Conservation (phyloP, 441 rosid species). For the Francoa sonchifolia region DNA sequence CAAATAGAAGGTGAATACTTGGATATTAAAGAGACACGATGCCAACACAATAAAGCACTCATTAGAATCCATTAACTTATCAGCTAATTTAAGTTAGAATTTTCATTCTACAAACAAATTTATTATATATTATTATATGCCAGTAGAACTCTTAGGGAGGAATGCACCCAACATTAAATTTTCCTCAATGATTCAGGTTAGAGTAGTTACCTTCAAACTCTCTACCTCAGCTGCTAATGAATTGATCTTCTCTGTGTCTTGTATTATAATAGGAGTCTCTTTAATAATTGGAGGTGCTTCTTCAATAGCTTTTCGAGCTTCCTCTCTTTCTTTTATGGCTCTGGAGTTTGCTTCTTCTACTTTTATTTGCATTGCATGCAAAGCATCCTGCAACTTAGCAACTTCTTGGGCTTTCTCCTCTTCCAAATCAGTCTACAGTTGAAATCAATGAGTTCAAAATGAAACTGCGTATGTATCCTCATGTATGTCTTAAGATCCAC, state of each 20-base stretch:
- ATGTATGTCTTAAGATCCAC: neutral
- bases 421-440: slow-evolving; percentile 72
- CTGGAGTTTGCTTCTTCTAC: slow-evolving; percentile 66
- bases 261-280: slow-evolving; percentile 78
- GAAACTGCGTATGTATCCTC: slow-evolving; percentile 3
- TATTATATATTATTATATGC: no score
- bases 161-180: no score
- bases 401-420: slow-evolving; percentile 87
- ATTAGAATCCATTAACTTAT: neutral
- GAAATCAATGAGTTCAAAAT: slow-evolving; percentile 15
- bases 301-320: slow-evolving; percentile 77
- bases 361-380: slow-evolving; percentile 58
- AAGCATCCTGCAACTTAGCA: slow-evolving; percentile 65
- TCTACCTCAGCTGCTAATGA: slow-evolving; percentile 58
- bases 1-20: no score
- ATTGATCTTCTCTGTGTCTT: slow-evolving; percentile 68
- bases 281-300: slow-evolving; percentile 72
- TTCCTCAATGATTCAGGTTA: slow-evolving; percentile 1
- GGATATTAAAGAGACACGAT: neutral
- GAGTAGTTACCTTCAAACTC: slow-evolving; percentile 61
- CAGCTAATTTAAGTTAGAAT: no score
- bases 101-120: no score
- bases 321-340: slow-evolving; percentile 70
- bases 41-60: slow-evolving; percentile 3
- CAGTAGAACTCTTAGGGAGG: no score